Evolutionary conservation across 306 rosid species (phyloP).

Genomic region (Lotus japonicus): DNA sequence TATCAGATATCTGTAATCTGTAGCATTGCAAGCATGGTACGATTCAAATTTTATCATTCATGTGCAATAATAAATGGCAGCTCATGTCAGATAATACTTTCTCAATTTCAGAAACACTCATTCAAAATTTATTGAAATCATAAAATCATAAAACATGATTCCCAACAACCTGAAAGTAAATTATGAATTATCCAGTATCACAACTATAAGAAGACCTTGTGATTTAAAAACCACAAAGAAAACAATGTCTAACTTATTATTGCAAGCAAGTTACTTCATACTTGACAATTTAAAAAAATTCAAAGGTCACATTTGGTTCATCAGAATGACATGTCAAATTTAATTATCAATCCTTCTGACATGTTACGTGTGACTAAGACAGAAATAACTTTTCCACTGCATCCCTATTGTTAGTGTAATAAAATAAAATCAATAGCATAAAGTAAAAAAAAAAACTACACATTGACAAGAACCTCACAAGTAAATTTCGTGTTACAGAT

Average conservation of each 20-base stretch:
- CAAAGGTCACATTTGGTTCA: background rate
- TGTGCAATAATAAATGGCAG: background rate
- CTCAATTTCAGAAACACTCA: background rate
- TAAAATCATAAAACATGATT: background rate
- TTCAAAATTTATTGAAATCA: background rate
- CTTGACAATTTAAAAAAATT: background rate
- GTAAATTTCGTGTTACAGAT: background rate
- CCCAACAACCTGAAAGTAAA: background rate
- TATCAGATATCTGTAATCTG: background rate
- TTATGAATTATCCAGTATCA: no score
- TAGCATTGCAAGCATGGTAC: background rate
- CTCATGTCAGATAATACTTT: background rate
- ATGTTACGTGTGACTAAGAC: background rate
- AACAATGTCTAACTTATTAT: background rate
- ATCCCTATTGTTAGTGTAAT: background rate
- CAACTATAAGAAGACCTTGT: background rate
- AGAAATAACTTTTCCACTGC: background rate
- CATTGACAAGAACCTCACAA: background rate
- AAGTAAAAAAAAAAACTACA: background rate
- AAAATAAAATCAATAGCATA: background rate
- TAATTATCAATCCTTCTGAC: background rate
- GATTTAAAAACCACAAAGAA: background rate
- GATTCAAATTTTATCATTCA: background rate
- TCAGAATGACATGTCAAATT: background rate
- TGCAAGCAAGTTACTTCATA: background rate